Evolutionary conservation across 176 grass and related monocot species (phyloP), one percentile per base, ranked within the genome.

Genomic region (Dactylis glomerata): DNA sequence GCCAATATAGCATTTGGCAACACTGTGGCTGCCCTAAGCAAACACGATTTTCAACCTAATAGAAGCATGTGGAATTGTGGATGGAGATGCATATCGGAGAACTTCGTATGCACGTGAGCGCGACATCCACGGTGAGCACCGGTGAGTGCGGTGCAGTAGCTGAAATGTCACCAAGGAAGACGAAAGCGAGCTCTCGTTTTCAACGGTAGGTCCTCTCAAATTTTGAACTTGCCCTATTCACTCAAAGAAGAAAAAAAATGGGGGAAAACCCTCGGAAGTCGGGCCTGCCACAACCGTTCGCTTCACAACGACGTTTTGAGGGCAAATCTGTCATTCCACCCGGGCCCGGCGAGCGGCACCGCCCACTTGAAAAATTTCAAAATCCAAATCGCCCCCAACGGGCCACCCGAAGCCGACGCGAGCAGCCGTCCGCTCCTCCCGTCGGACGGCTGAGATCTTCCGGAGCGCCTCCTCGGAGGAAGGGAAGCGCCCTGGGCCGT

Each of bases 311-410:
- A 77, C 36, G 62, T 3, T 1, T 16, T 28, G 80, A 36, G 47
- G 76, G 82, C 15, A 67, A 8, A 66, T 0, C 10, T 0, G 36
- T 45, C 58, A 47, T 78, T 81, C 52, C 40, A 26, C 1, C 30
- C 8, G 12, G 9, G 12, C 32, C 40, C 64, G 11, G 41, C 63
- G 31, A 51, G 50, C 50, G 50, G 50, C 50, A 52, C 20, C 65
- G 24, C 28, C 57, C 56, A 56, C 68, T 7, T 12, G 26, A 58
- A 84, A 89, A 69, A 3, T 33, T 89, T 89, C 77, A 55, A 89
- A 89, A 89, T 50, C 50, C 50, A 23, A 69, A 57, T 64, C 17
- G 20, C 31, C 24, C 75, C 17, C 81, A 73, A 83, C 65, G 55
- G 81, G 61, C 58, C 58, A 55, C 76, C 54, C 45, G 45, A 19